A percentile compares a stretch with the other conserved stretches of the same genome.
These are phyloP conservation scores for Cystobasidium pallidum DNA, from an alignment of 1,284 basidiomycete species.

Conservation along the genomic window DNA sequence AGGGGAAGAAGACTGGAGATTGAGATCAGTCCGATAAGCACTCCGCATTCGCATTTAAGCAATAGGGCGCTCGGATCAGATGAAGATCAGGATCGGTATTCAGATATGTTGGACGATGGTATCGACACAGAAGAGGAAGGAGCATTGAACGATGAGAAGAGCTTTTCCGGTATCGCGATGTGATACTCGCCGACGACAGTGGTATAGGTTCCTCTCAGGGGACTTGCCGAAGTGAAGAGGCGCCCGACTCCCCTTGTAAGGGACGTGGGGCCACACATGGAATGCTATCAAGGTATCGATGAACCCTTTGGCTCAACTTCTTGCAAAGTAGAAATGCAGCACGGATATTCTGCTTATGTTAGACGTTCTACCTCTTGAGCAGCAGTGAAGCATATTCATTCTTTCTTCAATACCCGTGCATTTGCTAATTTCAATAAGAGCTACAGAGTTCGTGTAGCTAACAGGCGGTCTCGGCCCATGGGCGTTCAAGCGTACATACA, in stretches of 20 bases:
- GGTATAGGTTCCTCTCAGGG: conserved; percentile 1
- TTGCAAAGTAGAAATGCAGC: conserved; percentile 4
- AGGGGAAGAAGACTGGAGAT: conserved; percentile 1
- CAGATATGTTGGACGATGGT: neutral
- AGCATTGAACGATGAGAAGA: neutral
- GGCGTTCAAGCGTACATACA: too few species aligned
- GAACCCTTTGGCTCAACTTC: conserved; percentile 1
- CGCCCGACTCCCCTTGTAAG: neutral
- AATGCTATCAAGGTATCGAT: neutral
- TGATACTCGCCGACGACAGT: neutral
- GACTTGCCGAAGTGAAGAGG: neutral
- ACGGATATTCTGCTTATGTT: too few species aligned
- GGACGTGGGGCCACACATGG: neutral
- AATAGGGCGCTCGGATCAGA: neutral
- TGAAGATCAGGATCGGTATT: neutral
- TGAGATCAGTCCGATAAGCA: neutral
- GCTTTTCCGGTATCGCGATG: neutral
- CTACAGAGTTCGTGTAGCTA: neutral
- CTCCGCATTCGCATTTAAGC: too few species aligned
- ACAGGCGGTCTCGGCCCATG: too few species aligned
- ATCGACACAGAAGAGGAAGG: neutral
- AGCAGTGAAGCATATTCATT: neutral
- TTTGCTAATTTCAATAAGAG: neutral
- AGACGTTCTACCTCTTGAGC: too few species aligned
- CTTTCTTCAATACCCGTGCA: neutral